Base-by-base conservation (phyloP, 345 rosid species). In the Cochlearia excelsa region DNA sequence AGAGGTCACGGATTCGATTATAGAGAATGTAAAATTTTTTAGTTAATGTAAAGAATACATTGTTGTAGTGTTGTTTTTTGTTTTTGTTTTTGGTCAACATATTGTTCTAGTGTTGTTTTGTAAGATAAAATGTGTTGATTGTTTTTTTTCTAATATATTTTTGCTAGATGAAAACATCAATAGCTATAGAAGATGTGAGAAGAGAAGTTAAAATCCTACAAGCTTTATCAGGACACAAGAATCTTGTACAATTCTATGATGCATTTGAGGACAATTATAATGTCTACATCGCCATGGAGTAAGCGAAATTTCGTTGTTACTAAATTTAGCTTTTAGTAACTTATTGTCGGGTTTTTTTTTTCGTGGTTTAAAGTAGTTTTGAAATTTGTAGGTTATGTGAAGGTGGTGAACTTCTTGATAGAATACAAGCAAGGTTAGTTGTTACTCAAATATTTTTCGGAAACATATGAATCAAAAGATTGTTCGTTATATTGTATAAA, bases 361-460 rank as follows among this genome's bases (percentile, higher is more conserved):
- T 46, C 2, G 6, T 26, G 34, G 8, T 0, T 42, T 63, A 40
- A 46, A 57, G 47, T 42, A 39, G 9, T 45, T 68, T 55, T 28
- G 23, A 16, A 58, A 43, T 60, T 64, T 79, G 70, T 89, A 93
- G 99, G 91, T 63, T 93, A 58, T 93, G 99, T 71, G 94, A 82
- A 82, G 99, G 99, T 62, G 99, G 99, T 53, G 97, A 89, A 69
- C 95, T 93, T 34, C 80, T 93, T 48, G 97, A 85, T 64, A 87
- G 87, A 74, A 89, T 93, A 76, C 79, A 85, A 51, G 74, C 92
- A 54, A 85, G 99, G 99, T 93, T 28, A 63, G 56, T 58, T 26
- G 27, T 56, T 9, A 16, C 23, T 43, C 51, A 30, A 33, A 68
- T 8, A 46, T 6, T 50, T 1, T 4, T 35, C 0, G 26, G 23